Evolutionary conservation across 2,329 filamentous ascomycete genomes (phyloP), one percentile per base, ranked within the genome.

Genomic region (Thielaviopsis punctulata): DNA sequence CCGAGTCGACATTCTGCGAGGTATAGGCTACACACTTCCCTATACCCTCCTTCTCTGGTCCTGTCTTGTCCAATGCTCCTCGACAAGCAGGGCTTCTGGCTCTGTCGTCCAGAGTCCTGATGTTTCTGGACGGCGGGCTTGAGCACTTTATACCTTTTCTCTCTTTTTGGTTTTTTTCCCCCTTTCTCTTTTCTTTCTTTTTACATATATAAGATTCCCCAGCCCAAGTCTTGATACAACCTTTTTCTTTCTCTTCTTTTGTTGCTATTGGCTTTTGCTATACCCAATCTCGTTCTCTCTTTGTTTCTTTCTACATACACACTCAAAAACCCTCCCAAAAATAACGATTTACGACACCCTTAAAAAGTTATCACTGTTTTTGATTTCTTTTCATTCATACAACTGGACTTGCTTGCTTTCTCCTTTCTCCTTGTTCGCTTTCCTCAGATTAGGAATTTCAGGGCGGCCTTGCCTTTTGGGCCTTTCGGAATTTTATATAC

Each of bases 361-460:
- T 43, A 43, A 21, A n/a, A 43, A 43, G 39, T 36, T 15, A 19
- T 24, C 23, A 19, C 15, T 15, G 15, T 46, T 46, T 21, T 46
- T 36, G 48, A 10, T 22, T 49, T 49, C 19, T 33, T 49, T 49
- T 33, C 23, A n/a, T n/a, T n/a, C n/a, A n/a, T n/a, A n/a, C n/a
- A n/a, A n/a, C 39, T 49, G 25, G 9, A 33, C 39, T 49, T 49
- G 25, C 30, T 49, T 27, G 25, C 30, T 39, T 33, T 33, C 39
- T 33, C 18, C 25, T 18, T 30, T 23, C 27, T 24, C 19, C 15
- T 30, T 8, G 4, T 23, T 43, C 15, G 10, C 3, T 27, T 39
- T 21, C 25, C n/a, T n/a, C n/a, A n/a, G n/a, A n/a, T n/a, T n/a
- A n/a, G n/a, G n/a, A n/a, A n/a, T n/a, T n/a, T n/a, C n/a, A n/a